Evolutionary conservation across 805 yeast species (phyloP).

Genomic region (Sugiyamaella americana): DNA sequence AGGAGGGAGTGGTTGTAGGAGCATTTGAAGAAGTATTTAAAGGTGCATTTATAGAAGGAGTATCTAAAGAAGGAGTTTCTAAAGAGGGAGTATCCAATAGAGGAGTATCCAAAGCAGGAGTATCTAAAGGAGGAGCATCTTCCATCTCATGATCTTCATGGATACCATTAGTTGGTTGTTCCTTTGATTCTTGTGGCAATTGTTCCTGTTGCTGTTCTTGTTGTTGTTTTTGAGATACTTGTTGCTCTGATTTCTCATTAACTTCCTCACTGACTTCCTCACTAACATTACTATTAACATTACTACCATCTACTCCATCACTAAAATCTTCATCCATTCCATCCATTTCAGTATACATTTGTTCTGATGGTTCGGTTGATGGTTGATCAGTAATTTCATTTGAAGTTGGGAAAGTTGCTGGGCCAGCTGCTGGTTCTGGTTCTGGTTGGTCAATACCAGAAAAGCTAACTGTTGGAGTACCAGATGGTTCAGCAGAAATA

Average conservation of each 20-base stretch:
- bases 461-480: not conserved
- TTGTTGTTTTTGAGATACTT: not conserved
- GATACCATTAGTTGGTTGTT: not conserved
- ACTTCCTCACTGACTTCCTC: not conserved
- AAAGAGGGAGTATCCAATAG: not conserved
- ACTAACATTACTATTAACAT: no score
- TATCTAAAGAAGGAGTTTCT: no score
- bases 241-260: not conserved
- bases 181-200: no score
- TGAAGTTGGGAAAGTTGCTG: not conserved
- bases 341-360: not conserved
- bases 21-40: no score
- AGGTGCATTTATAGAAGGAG: no score
- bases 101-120: not conserved
- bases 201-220: no score
- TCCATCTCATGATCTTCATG: not conserved
- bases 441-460: not conserved
- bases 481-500: not conserved
- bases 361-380: not conserved
- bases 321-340: no score
- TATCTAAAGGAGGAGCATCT: not conserved
- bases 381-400: not conserved
- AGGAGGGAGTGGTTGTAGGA: no score
- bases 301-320: not conserved
- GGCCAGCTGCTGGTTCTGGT: not conserved